These are phyloP conservation scores for Gaeumannomyces tritici DNA, from an alignment of 2,329 filamentous ascomycete genomes.

Conservation along the genomic window DNA sequence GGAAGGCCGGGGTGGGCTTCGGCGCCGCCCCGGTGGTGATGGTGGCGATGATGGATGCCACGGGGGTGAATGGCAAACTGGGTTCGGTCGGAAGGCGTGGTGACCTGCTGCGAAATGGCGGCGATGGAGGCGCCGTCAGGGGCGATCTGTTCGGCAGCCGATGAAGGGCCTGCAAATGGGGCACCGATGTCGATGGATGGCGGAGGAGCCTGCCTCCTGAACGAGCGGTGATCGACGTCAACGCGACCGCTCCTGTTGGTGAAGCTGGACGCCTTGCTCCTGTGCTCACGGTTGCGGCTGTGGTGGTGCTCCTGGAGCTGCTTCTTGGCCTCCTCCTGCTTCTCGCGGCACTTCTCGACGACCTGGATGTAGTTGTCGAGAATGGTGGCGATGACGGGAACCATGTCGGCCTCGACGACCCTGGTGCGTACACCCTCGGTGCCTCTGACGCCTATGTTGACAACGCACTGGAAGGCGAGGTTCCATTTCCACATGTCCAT, in stretches of 20 bases:
- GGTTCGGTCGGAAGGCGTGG: slow-evolving; percentile 63
- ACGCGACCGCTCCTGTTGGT: slow-evolving; percentile 41
- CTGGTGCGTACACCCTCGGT: slow-evolving; percentile 90
- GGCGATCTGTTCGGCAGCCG: slow-evolving; percentile 28
- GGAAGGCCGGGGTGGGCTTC: slow-evolving; percentile 39
- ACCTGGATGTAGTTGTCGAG: slow-evolving; percentile 98
- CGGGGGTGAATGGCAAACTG: slow-evolving; percentile 35
- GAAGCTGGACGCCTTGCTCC: slow-evolving; percentile 42
- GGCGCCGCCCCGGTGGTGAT: slow-evolving; percentile 34
- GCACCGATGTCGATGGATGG: slow-evolving; percentile 72
- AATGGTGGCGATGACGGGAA: slow-evolving; percentile 95
- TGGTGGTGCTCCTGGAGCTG: slow-evolving; percentile 45
- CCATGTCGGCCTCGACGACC: slow-evolving; percentile 98
- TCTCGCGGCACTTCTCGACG: slow-evolving; percentile 82
- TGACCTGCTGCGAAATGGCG: slow-evolving; percentile 49
- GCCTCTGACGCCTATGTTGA: slow-evolving; percentile 95
- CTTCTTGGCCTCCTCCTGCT: slow-evolving; percentile 75
- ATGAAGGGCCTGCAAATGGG: slow-evolving; percentile 34
- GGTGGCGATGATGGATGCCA: slow-evolving; percentile 17
- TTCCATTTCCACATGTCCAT: slow-evolving; percentile 99
- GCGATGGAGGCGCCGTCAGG: slow-evolving; percentile 51
- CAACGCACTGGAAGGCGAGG: slow-evolving; percentile 94
- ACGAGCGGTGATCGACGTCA: slow-evolving; percentile 39
- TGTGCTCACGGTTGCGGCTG: slow-evolving; percentile 40
- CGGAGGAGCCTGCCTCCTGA: slow-evolving; percentile 71